phyloP scores from a whole-genome alignment of 2,329 filamentous ascomycete genomes.

The Parafenestella ontariensis region DNA sequence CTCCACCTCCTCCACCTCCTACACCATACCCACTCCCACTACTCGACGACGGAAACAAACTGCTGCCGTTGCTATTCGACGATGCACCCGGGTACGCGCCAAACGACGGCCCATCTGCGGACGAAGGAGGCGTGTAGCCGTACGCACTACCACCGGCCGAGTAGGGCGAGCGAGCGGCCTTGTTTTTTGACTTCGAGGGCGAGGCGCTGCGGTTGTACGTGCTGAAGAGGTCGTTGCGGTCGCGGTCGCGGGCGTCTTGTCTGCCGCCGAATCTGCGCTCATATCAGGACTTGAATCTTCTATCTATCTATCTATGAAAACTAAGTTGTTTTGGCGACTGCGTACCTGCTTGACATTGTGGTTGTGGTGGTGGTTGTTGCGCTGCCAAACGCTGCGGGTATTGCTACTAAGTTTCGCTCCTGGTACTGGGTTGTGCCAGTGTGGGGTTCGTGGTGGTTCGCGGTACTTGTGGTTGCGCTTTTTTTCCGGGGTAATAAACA shows the following conservation, averaged over 20 bases:
- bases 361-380: neutral
- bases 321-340: neutral
- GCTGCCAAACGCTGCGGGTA: too few species aligned
- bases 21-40: slow-evolving; percentile 10
- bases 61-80: slow-evolving; percentile 5
- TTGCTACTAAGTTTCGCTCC: too few species aligned
- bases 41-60: slow-evolving; percentile 13
- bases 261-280: slow-evolving; percentile 34
- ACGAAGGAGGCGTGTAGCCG: slow-evolving; percentile 25
- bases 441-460: neutral
- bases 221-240: slow-evolving; percentile 50
- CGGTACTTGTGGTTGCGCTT: neutral
- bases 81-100: slow-evolving; percentile 43
- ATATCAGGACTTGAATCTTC: neutral
- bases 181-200: slow-evolving; percentile 45
- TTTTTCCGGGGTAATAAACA: neutral
- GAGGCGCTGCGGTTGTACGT: slow-evolving; percentile 48
- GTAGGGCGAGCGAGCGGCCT: slow-evolving; percentile 28
- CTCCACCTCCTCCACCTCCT: slow-evolving; percentile 3
- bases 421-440: too few species aligned
- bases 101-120: slow-evolving; percentile 30
- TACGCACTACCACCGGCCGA: slow-evolving; percentile 31
- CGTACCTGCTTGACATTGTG: slow-evolving; percentile 35
- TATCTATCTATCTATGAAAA: neutral
- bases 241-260: slow-evolving; percentile 40